Evolutionary conservation across 306 rosid genomes (phyloP), one percentile per base, ranked within the genome.

Genomic region (Castanea mollissima): DNA sequence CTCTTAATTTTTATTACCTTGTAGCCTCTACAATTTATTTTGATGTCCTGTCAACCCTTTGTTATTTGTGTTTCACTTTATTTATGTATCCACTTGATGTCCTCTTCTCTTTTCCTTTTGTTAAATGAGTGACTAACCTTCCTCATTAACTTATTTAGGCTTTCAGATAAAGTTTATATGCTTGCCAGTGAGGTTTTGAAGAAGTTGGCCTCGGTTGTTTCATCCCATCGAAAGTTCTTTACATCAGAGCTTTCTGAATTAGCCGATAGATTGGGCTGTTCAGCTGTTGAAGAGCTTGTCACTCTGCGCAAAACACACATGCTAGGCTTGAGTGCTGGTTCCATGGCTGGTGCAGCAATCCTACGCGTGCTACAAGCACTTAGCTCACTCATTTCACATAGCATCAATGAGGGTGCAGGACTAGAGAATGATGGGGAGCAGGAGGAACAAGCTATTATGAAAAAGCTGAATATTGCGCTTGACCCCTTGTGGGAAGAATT

Each of bases 331-430:
- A 93, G 99, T 87, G 94, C 99, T 79, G 92, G 96, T 75, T 93
- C 97, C 51, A 93, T 93, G 98, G 99, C 98, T 82, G 99, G 99
- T 77, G 90, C 97, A 38, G 98, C 98, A 71, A 96, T 91, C 75
- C 86, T 93, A 65, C 98, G 99, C 16, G 99, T 96, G 73, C 80
- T 96, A 79, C 99, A 91, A 79, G 94, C 90, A 76, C 92, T 93
- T 44, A 91, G 98, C 81, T 90, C 92, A 9, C 96, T 96, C 76
- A 88, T 89, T 59, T 83, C 85, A 56, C 86, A 82, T 74, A 29
- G 79, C 84, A 82, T 71, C 59, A 74, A 78, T 68, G 94, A 84
- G 84, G 86, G 80, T 73, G 70, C 74, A 81, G 87, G 74, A 74
- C 69, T 80, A 69, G 94, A 82, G 67, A 85, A 75, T 74, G 89